Conservation (phyloP, 768 basidiomycete species). For the Boletus speciosus region DNA sequence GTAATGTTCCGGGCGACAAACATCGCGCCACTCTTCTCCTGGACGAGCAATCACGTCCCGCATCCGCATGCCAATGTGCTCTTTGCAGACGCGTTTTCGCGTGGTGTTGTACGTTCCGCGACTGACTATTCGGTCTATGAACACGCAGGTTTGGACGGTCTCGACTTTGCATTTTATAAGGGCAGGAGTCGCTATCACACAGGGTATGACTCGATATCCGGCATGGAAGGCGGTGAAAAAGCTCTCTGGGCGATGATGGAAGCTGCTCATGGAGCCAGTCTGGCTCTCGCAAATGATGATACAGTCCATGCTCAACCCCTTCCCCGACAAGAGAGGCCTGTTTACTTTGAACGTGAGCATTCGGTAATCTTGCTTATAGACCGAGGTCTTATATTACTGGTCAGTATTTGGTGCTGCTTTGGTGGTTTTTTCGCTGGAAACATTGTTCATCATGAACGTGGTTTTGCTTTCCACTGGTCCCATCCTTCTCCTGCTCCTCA, state of each 20-base stretch:
- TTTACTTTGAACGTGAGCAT: conserved; percentile 73
- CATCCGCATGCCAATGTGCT: conserved; percentile 74
- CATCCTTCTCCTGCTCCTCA: conserved; percentile 45
- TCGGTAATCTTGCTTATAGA: not conserved
- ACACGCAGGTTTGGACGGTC: conserved; percentile 55
- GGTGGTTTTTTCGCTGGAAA: conserved; percentile 50
- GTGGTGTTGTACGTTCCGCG: conserved; percentile 59
- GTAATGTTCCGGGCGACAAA: conserved; percentile 73
- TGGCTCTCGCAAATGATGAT: conserved; percentile 49
- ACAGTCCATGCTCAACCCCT: conserved; percentile 24
- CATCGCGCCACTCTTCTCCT: conserved; percentile 51
- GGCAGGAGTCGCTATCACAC: conserved; percentile 78
- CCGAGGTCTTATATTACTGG: not conserved
- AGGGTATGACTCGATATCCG: conserved; percentile 62
- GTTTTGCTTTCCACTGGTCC: conserved; percentile 63
- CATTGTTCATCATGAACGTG: conserved; percentile 55
- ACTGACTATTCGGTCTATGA: conserved; percentile 76
- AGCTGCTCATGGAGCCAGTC: conserved; percentile 50
- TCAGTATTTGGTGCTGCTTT: conserved; percentile 59
- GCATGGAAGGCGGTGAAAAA: conserved; percentile 48
- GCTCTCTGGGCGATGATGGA: conserved; percentile 83
- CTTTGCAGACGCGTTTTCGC: conserved; percentile 64
- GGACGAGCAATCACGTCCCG: conserved; percentile 42
- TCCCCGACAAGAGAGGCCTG: conserved; percentile 30
- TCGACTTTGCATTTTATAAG: conserved; percentile 78